phyloP scores from a whole-genome alignment of 139 green algal species.

The Micractinium conductrix region DNA sequence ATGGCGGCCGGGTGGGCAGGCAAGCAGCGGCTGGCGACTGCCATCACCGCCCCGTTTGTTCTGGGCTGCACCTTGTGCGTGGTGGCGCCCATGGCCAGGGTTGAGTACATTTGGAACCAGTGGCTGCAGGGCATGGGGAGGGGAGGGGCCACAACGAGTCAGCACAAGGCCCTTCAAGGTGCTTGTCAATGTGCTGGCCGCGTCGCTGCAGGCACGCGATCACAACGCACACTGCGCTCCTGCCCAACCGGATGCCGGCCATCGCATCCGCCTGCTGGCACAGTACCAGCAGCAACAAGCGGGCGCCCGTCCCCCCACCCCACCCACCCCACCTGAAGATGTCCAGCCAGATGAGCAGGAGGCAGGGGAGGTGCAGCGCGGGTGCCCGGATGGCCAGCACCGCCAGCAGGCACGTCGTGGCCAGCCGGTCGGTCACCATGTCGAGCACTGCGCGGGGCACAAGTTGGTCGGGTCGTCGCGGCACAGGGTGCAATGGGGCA shows the following conservation, averaged over 20 bases:
- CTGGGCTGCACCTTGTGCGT: constrained; percentile 93
- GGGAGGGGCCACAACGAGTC: not conserved
- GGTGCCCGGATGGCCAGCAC: constrained; percentile 77
- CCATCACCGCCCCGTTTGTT: not conserved
- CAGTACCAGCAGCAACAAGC: not conserved
- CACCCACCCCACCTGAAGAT: constrained; percentile 64
- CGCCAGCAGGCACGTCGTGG: constrained; percentile 87
- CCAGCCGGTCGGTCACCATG: constrained; percentile 97
- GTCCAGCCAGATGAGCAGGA: constrained; percentile 90
- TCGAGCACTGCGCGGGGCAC: constrained; percentile 77
- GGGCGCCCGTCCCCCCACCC: not conserved
- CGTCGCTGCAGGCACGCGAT: not conserved
- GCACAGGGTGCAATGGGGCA: not conserved
- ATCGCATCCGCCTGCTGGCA: too few species aligned
- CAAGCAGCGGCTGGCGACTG: not conserved
- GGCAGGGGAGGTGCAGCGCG: constrained; percentile 52
- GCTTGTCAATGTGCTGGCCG: not conserved
- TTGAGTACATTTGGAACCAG: constrained; percentile 94
- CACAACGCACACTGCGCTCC: not conserved
- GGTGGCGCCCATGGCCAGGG: constrained; percentile 64
- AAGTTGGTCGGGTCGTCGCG: not conserved
- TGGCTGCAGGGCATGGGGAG: constrained; percentile 64
- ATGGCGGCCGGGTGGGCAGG: not conserved
- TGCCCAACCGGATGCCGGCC: too few species aligned
- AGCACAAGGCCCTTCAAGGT: too few species aligned